Evolutionary conservation across 768 basidiomycete genomes (phyloP).

Genomic region (Tylopilus balloui): DNA sequence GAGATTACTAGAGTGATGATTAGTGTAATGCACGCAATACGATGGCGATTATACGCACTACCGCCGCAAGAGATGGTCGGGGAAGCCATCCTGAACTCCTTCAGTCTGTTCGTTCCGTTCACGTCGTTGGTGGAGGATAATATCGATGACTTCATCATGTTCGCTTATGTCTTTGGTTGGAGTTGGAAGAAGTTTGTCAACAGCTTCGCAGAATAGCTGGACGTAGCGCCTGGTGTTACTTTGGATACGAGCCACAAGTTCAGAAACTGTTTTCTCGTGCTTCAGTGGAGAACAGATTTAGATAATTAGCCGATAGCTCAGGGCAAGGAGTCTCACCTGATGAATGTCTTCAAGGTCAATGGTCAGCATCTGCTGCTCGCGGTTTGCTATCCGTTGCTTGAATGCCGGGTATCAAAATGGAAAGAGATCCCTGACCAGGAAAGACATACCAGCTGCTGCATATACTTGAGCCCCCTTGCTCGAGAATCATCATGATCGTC

Average conservation of each 20-base stretch:
- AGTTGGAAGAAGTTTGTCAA: constrained; percentile 84
- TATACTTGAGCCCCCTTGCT: constrained; percentile 63
- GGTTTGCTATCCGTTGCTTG: constrained; percentile 90
- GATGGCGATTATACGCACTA: constrained; percentile 63
- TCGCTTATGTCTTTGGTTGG: constrained; percentile 89
- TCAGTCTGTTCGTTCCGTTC: constrained; percentile 84
- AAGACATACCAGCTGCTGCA: constrained; percentile 69
- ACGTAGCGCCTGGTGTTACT: constrained; percentile 89
- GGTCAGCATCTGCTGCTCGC: constrained; percentile 84
- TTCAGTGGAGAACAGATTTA: constrained; percentile 27
- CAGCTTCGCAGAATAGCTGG: constrained; percentile 80
- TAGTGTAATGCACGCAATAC: background rate
- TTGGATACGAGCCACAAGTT: constrained; percentile 74
- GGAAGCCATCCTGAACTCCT: constrained; percentile 73
- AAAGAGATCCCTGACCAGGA: constrained; percentile 21
- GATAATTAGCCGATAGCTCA: background rate
- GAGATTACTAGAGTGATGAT: constrained; percentile 62
- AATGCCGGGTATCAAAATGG: constrained; percentile 12
- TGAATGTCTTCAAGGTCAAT: constrained; percentile 88
- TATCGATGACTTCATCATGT: constrained; percentile 92
- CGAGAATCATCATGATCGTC: constrained; percentile 31
- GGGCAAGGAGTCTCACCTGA: constrained; percentile 43
- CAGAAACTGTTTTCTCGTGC: constrained; percentile 68
- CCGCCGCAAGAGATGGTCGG: constrained; percentile 85
- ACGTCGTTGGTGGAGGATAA: constrained; percentile 89